Percentiles rank a stretch among this genome's conserved stretches.
Evolutionary conservation across 306 rosid species (phyloP).

Genomic region (Cucurbita pepo): DNA sequence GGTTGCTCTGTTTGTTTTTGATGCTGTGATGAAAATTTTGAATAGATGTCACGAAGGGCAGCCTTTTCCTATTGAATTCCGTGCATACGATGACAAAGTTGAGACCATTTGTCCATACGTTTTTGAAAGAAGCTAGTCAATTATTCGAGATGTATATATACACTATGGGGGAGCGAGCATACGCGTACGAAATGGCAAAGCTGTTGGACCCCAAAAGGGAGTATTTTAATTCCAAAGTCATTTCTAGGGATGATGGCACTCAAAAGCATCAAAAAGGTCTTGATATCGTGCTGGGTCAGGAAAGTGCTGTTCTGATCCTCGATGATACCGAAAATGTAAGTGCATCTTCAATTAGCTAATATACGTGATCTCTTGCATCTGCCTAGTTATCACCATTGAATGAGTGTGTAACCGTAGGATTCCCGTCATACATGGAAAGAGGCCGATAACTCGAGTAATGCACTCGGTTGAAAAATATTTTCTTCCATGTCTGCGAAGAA

Average conservation of each 20-base stretch:
- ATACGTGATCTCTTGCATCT: background rate
- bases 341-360: background rate
- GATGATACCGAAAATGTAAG: constrained; percentile 87
- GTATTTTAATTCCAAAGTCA: constrained; percentile 57
- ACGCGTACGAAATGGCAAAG: constrained; percentile 82
- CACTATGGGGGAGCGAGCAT: constrained; percentile 89
- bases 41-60: constrained; percentile 55
- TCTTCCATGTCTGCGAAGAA: background rate
- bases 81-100: constrained; percentile 87
- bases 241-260: constrained; percentile 89
- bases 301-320: constrained; percentile 74
- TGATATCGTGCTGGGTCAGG: constrained; percentile 76
- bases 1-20: background rate
- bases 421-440: background rate
- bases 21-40: background rate
- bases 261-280: constrained; percentile 83
- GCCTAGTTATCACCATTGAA: background rate
- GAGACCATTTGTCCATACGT: constrained; percentile 64
- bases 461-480: background rate
- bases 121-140: constrained; percentile 62
- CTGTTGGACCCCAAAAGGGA: constrained; percentile 72
- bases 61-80: constrained; percentile 42
- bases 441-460: background rate
- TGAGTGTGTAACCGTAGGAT: background rate
- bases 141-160: constrained; percentile 78